Base-by-base conservation (phyloP, 2,329 filamentous ascomycete species). In the Lachnellula subtilissima region DNA sequence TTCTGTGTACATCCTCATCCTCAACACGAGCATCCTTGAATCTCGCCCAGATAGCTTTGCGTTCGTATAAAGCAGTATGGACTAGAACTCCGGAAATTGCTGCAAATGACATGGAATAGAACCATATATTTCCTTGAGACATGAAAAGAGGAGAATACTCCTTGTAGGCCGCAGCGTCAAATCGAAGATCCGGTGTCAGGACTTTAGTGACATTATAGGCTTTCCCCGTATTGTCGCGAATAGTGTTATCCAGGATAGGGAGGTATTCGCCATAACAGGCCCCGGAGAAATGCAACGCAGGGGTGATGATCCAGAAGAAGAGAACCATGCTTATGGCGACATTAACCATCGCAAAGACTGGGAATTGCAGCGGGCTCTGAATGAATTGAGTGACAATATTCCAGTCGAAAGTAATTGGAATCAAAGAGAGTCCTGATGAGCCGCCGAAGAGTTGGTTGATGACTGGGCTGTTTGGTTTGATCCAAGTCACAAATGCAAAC, bases 341-440 rank as follows among this genome's bases (percentile, higher is more conserved):
- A 59, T 84, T 85, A 63, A 75, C 75, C 56, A 83, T 81, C 55
- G 81, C 80, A 64, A 82, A 79, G 42, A 66, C 69, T 1, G 70
- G 70, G 6, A 64, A 65, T 28, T 64, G 64, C 2, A 72, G 58
- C 61, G 71, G 37, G 64, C 66, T 17, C 56, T 58, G 54, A 22
- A 56, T 45, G 52, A 54, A 63, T 22, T 56, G 57, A 5, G 64
- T 78, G 52, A 89, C 79, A 63, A 89, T 85, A 5, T 85, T 86
- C 86, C 87, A 90, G 73, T 91, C 87, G 65, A 91, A 89, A 0
- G 86, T 89, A 35, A 91, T 82, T 1, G 87, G 87, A 6, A 90
- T 72, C 28, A 91, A 66, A 0, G 84, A 87, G 3, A 91, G 61
- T 0, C 88, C 87, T 0, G 83, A 86, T 32, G 56, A 51, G 1